Evolutionary conservation across 2,329 filamentous ascomycete genomes (phyloP).

Genomic region (Talaromyces islandicus): DNA sequence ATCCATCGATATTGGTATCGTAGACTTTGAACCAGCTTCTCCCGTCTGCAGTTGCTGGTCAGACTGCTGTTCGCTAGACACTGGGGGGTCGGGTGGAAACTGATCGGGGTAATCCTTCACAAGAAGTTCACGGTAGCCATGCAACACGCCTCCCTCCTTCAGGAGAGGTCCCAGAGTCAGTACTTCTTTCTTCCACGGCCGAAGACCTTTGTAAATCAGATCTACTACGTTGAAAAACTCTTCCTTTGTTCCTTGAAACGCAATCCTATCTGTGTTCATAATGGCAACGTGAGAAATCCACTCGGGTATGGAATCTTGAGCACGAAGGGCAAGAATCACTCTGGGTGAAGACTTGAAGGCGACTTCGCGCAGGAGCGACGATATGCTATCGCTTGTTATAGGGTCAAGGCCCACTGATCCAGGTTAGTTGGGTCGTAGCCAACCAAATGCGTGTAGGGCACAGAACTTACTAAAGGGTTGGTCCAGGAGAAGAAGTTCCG

Average conservation of each 20-base stretch:
- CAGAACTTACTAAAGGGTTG: constrained; percentile 71
- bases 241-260: constrained; percentile 54
- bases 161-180: background rate
- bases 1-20: constrained; percentile 17
- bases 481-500: constrained; percentile 79
- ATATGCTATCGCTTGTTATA: constrained; percentile 66
- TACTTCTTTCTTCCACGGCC: background rate
- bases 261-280: constrained; percentile 33
- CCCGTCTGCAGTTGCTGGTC: background rate
- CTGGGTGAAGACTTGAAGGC: constrained; percentile 63
- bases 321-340: constrained; percentile 69
- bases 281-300: constrained; percentile 86
- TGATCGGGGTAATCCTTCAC: background rate
- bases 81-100: background rate
- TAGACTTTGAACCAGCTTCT: background rate
- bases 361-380: constrained; percentile 62
- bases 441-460: background rate
- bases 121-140: background rate
- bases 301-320: constrained; percentile 78
- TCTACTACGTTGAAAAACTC: constrained; percentile 62
- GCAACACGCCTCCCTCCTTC: background rate
- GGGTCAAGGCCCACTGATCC: constrained; percentile 76
- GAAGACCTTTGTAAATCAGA: constrained; percentile 19
- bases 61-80: background rate
- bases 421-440: constrained; percentile 12